Evolutionary conservation across 73 alveolate species (phyloP).

Genomic region (Symbiodinium pilosum): DNA sequence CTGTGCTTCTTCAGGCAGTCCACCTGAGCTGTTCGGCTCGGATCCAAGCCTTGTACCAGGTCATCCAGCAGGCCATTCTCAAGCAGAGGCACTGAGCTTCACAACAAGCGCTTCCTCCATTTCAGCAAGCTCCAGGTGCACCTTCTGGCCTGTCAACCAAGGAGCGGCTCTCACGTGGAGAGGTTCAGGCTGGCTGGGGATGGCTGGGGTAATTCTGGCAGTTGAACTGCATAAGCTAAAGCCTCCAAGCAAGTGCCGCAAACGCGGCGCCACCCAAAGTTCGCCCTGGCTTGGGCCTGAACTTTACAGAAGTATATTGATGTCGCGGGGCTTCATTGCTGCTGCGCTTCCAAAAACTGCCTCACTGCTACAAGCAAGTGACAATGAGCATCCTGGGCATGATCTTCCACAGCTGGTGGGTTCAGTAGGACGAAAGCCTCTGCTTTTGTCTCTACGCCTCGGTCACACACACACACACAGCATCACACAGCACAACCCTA

Average conservation of each 20-base stretch:
- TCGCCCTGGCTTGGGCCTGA: not conserved
- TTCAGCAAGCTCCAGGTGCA: conserved; percentile 7
- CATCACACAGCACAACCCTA: not conserved
- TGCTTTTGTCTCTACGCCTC: not conserved
- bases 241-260: conserved; percentile 6
- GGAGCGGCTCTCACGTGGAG: not conserved
- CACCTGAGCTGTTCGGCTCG: not conserved
- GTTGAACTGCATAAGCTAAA: not conserved
- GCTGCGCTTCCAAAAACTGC: no score
- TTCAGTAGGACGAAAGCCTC: not conserved
- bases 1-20: not conserved
- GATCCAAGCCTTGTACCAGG: not conserved
- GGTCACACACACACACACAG: no score
- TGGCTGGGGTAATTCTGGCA: no score
- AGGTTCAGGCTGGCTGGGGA: no score
- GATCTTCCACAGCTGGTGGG: not conserved
- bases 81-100: conserved; percentile 9
- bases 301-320: no score
- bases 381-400: not conserved
- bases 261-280: not conserved
- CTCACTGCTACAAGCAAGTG: not conserved
- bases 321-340: no score
- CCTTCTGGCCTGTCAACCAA: conserved; percentile 26
- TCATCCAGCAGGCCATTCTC: no score
- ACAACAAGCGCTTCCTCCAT: conserved; percentile 51